Evolutionary conservation across 2,329 filamentous ascomycete species (phyloP).

Genomic region (Aspergillus floridensis): DNA sequence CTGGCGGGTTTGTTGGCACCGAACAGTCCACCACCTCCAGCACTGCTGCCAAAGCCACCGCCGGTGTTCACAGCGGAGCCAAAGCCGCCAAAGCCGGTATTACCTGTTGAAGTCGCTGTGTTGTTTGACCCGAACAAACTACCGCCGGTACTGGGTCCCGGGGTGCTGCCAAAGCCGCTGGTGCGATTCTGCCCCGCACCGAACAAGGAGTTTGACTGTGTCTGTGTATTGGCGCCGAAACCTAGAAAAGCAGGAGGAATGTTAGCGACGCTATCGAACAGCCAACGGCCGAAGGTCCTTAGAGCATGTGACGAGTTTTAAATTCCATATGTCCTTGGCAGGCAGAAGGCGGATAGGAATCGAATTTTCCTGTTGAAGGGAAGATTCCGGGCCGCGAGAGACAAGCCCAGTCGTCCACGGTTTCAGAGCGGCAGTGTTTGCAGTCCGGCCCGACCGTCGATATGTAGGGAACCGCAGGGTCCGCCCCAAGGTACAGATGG

Average conservation of each 20-base stretch:
- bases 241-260: slow-evolving; percentile 24
- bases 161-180: slow-evolving; percentile 32
- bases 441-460: neutral
- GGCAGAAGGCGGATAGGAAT: neutral
- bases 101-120: slow-evolving; percentile 15
- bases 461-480: slow-evolving; percentile 4
- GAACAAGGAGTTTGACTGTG: slow-evolving; percentile 36
- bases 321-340: neutral
- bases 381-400: neutral
- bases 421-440: neutral
- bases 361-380: neutral
- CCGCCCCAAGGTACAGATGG: slow-evolving; percentile 10
- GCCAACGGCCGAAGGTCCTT: neutral
- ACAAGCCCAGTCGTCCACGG: neutral
- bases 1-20: slow-evolving; percentile 16
- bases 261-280: slow-evolving; percentile 15
- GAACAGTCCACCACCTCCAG: slow-evolving; percentile 29
- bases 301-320: neutral
- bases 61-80: slow-evolving; percentile 29
- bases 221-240: slow-evolving; percentile 37
- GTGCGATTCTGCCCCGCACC: slow-evolving; percentile 31
- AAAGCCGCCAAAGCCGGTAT: slow-evolving; percentile 24
- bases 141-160: slow-evolving; percentile 28
- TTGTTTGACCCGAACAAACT: slow-evolving; percentile 33
- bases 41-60: slow-evolving; percentile 31